These are phyloP conservation scores for Cerrena zonata DNA, from an alignment of 1,284 basidiomycete species.

Conservation along the genomic window DNA sequence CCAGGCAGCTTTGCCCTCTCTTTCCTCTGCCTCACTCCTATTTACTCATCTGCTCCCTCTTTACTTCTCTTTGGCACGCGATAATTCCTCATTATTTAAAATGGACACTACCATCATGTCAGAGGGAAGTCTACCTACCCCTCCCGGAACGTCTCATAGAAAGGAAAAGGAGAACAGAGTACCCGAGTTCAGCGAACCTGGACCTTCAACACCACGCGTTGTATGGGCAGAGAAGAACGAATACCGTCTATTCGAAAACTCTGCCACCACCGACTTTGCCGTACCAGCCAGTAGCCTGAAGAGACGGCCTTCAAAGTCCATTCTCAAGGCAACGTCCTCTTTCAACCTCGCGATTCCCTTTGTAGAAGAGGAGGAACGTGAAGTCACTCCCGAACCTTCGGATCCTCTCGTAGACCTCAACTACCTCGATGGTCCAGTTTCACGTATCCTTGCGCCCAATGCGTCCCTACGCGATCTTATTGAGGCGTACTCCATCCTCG, in stretches of 20 bases:
- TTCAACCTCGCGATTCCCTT: constrained; percentile 34
- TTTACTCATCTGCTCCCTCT: too few species aligned
- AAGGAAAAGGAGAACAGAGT: constrained; percentile 44
- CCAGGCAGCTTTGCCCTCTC: not conserved
- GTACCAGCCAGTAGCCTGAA: constrained; percentile 32
- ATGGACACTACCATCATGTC: not conserved
- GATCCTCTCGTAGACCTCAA: constrained; percentile 57
- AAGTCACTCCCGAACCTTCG: constrained; percentile 64
- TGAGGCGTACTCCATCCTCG: constrained; percentile 65
- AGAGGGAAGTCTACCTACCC: constrained; percentile 40
- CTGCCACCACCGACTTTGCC: constrained; percentile 23
- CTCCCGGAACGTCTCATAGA: constrained; percentile 56
- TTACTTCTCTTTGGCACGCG: too few species aligned
- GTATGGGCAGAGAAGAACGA: constrained; percentile 55
- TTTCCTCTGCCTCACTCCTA: not conserved
- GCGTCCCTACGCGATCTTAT: constrained; percentile 52
- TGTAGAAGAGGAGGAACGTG: constrained; percentile 42
- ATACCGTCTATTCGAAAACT: constrained; percentile 39
- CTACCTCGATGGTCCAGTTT: constrained; percentile 59
- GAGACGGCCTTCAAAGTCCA: constrained; percentile 49
- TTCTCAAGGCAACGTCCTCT: constrained; percentile 48
- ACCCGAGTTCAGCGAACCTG: constrained; percentile 18
- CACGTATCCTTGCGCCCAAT: constrained; percentile 46
- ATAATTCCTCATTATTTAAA: too few species aligned
- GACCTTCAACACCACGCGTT: constrained; percentile 38